These are phyloP conservation scores for Camptophora hylomeconis DNA, from an alignment of 2,329 filamentous ascomycete species.

Conservation along the genomic window DNA sequence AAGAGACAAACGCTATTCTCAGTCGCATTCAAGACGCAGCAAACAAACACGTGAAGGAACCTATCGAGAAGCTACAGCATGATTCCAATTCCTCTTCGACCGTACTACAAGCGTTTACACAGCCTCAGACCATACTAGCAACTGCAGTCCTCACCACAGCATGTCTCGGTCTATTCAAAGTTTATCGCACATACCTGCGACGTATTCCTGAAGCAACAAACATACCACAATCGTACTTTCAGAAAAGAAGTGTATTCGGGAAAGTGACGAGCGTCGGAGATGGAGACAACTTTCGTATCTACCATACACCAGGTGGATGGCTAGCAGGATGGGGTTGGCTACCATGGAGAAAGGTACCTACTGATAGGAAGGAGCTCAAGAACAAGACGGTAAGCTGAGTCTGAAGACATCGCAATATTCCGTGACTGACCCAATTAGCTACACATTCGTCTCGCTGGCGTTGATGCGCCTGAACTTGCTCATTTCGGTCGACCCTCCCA, in stretches of 20 bases:
- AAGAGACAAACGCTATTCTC: slow-evolving; percentile 1
- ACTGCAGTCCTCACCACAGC: slow-evolving; percentile 17
- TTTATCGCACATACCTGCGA: slow-evolving; percentile 49
- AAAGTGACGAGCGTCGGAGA: slow-evolving; percentile 88
- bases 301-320: slow-evolving; percentile 84
- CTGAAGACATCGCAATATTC: not conserved
- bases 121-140: slow-evolving; percentile 19
- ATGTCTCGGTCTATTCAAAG: slow-evolving; percentile 11
- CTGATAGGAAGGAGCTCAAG: slow-evolving; percentile 53
- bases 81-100: not conserved
- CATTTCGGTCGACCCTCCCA: slow-evolving; percentile 87
- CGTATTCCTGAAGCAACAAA: slow-evolving; percentile 67
- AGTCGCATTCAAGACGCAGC: slow-evolving; percentile 2
- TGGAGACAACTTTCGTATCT: slow-evolving; percentile 89
- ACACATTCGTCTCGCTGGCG: slow-evolving; percentile 73
- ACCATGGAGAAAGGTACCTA: slow-evolving; percentile 56
- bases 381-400: slow-evolving; percentile 57
- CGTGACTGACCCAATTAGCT: slow-evolving; percentile 37
- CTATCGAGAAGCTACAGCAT: slow-evolving; percentile 4
- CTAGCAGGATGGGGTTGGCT: slow-evolving; percentile 88
- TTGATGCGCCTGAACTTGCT: slow-evolving; percentile 84
- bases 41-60: slow-evolving; percentile 1
- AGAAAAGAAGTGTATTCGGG: slow-evolving; percentile 61
- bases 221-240: slow-evolving; percentile 61
- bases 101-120: slow-evolving; percentile 13